Evolutionary conservation across 768 basidiomycete genomes (phyloP).

Genomic region (Calocybe cyanea): DNA sequence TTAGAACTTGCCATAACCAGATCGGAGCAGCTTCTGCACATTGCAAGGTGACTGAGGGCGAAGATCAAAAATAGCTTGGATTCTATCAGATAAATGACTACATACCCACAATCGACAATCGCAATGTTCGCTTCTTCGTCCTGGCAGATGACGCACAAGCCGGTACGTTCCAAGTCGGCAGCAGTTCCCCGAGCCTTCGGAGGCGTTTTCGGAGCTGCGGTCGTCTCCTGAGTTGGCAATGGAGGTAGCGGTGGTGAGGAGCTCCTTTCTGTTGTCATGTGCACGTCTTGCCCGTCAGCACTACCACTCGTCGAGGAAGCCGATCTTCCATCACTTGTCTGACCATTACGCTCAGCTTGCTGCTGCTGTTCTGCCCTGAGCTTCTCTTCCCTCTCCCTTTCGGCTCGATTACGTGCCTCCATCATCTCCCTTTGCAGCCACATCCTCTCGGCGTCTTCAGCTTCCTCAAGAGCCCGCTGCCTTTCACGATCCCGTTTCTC

Average conservation of each 20-base stretch:
- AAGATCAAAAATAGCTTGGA: neutral
- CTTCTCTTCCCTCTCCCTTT: slow-evolving; percentile 26
- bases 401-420: slow-evolving; percentile 28
- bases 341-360: slow-evolving; percentile 18
- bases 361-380: slow-evolving; percentile 16
- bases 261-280: slow-evolving; percentile 9
- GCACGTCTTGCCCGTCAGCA: slow-evolving; percentile 10
- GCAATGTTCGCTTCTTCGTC: slow-evolving; percentile 94
- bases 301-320: slow-evolving; percentile 13
- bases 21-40: slow-evolving; percentile 79
- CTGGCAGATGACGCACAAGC: slow-evolving; percentile 89
- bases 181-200: slow-evolving; percentile 35
- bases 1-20: slow-evolving; percentile 72
- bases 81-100: slow-evolving; percentile 12
- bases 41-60: slow-evolving; percentile 63
- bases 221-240: no score
- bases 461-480: slow-evolving; percentile 40
- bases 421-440: slow-evolving; percentile 33
- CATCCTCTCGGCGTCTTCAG: slow-evolving; percentile 38
- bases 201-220: slow-evolving; percentile 17
- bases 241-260: slow-evolving; percentile 23
- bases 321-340: neutral
- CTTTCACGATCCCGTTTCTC: slow-evolving; percentile 54
- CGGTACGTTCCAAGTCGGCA: slow-evolving; percentile 56
- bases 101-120: slow-evolving; percentile 91